These are phyloP conservation scores for Jamesozyma hellenica DNA, from an alignment of 805 yeast genomes.

Conservation along the genomic window DNA sequence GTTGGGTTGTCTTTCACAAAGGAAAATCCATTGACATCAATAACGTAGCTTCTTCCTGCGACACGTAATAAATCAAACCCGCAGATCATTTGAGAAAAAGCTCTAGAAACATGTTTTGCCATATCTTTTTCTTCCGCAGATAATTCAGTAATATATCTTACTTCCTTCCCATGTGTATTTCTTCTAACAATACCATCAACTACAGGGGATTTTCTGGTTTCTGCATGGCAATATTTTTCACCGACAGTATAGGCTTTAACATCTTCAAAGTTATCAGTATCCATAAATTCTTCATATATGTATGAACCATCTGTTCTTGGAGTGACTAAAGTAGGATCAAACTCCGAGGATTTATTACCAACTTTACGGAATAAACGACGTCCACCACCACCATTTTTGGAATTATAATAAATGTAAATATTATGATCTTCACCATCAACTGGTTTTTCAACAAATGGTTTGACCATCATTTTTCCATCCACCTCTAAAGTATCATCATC, in stretches of 20 bases:
- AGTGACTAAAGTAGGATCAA: conserved; percentile 62
- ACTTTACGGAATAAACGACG: conserved; percentile 87
- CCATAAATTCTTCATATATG: conserved; percentile 91
- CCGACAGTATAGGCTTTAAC: conserved; percentile 98
- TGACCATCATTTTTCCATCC: conserved; percentile 58
- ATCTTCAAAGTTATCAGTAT: conserved; percentile 95
- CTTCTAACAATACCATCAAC: conserved; percentile 98
- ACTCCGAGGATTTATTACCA: conserved; percentile 94
- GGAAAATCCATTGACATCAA: conserved; percentile 96
- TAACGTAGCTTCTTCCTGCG: conserved; percentile 78
- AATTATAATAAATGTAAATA: conserved; percentile 82
- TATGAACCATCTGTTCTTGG: conserved; percentile 89
- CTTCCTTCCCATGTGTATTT: conserved; percentile 95
- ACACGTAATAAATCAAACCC: conserved; percentile 93
- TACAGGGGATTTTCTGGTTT: conserved; percentile 95
- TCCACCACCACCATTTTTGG: conserved; percentile 94
- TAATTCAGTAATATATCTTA: conserved; percentile 77
- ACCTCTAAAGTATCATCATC: conserved; percentile 77
- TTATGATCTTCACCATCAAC: conserved; percentile 99
- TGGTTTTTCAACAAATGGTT: conserved; percentile 97
- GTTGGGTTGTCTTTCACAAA: conserved; percentile 86
- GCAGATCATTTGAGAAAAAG: conserved; percentile 88
- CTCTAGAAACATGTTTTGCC: conserved; percentile 66
- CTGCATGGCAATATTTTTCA: conserved; percentile 85
- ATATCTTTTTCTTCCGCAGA: conserved; percentile 64